Evolutionary conservation across 1,284 basidiomycete species (phyloP).

Genomic region (Irpex lacteus): DNA sequence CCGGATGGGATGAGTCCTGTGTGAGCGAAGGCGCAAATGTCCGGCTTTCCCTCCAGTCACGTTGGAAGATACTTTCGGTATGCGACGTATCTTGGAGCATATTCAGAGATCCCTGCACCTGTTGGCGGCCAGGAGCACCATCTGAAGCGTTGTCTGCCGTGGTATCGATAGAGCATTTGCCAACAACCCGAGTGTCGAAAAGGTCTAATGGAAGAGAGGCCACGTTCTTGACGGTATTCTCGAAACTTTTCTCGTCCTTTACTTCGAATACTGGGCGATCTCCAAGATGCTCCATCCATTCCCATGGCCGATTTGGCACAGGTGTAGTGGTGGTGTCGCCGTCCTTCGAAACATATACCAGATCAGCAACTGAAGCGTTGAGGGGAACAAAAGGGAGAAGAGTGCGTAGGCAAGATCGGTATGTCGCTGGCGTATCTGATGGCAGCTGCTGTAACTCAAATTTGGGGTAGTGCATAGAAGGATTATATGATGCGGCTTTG

Average conservation of each 20-base stretch:
- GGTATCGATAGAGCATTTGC: slow-evolving; percentile 46
- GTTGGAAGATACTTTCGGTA: slow-evolving; percentile 60
- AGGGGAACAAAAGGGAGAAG: slow-evolving; percentile 54
- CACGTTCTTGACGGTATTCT: slow-evolving; percentile 56
- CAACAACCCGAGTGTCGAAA: slow-evolving; percentile 62
- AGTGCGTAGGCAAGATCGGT: slow-evolving; percentile 50
- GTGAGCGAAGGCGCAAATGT: slow-evolving; percentile 23
- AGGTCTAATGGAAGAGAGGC: slow-evolving; percentile 71
- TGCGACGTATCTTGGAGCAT: slow-evolving; percentile 63
- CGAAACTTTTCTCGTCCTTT: slow-evolving; percentile 37
- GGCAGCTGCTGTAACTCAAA: slow-evolving; percentile 50
- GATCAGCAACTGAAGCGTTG: slow-evolving; percentile 48
- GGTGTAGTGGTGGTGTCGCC: slow-evolving; percentile 34
- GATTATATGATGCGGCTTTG: slow-evolving; percentile 49
- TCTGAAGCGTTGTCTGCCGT: slow-evolving; percentile 14
- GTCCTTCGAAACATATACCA: slow-evolving; percentile 57
- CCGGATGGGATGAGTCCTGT: slow-evolving; percentile 23
- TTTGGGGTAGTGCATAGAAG: slow-evolving; percentile 61
- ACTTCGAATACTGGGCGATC: slow-evolving; percentile 46
- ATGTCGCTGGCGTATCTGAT: slow-evolving; percentile 52
- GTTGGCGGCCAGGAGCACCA: slow-evolving; percentile 24
- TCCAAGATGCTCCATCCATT: slow-evolving; percentile 79
- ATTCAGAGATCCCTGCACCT: slow-evolving; percentile 43
- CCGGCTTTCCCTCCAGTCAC: slow-evolving; percentile 75
- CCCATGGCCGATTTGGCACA: slow-evolving; percentile 77